Conservation (phyloP, 768 basidiomycete species). For the Pulveroboletus frians region DNA sequence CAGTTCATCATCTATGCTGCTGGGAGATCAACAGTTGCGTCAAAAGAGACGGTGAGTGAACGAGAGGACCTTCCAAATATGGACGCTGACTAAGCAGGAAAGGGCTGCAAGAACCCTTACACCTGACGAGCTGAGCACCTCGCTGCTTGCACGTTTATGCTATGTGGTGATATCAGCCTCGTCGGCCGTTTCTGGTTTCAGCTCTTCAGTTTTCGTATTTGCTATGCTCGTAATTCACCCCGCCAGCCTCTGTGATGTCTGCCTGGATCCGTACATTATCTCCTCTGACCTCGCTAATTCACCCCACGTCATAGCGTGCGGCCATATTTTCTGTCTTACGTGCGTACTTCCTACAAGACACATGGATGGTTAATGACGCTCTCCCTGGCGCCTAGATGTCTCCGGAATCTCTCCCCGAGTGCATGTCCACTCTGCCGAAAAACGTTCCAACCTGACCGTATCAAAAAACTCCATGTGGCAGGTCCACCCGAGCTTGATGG, state of each 20-base stretch:
- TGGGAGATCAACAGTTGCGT: too few relatives aligned
- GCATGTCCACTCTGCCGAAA: conserved; percentile 68
- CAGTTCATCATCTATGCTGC: too few relatives aligned
- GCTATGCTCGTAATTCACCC: conserved; percentile 61
- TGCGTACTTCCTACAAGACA: conserved; percentile 34
- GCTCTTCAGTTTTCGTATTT: conserved; percentile 22
- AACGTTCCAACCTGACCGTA: conserved; percentile 47
- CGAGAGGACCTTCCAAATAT: conserved; percentile 18
- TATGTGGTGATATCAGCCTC: conserved; percentile 31
- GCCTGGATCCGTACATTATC: conserved; percentile 54
- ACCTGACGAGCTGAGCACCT: conserved; percentile 12
- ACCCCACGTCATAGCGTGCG: conserved; percentile 71
- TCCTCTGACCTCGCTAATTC: conserved; percentile 46
- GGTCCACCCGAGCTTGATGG: conserved; percentile 36
- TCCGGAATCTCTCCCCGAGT: conserved; percentile 44
- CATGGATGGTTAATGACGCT: conserved; percentile 11
- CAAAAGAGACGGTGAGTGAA: not conserved
- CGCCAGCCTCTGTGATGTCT: conserved; percentile 71
- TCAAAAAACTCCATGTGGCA: conserved; percentile 65
- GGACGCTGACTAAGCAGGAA: conserved; percentile 22
- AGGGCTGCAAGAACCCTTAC: conserved; percentile 15
- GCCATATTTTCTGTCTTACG: conserved; percentile 70
- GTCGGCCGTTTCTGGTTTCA: conserved; percentile 25
- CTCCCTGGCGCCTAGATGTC: conserved; percentile 41
- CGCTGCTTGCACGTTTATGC: conserved; percentile 30